Base-by-base conservation (phyloP, 1,284 basidiomycete species). In the Caloboletus firmus region DNA sequence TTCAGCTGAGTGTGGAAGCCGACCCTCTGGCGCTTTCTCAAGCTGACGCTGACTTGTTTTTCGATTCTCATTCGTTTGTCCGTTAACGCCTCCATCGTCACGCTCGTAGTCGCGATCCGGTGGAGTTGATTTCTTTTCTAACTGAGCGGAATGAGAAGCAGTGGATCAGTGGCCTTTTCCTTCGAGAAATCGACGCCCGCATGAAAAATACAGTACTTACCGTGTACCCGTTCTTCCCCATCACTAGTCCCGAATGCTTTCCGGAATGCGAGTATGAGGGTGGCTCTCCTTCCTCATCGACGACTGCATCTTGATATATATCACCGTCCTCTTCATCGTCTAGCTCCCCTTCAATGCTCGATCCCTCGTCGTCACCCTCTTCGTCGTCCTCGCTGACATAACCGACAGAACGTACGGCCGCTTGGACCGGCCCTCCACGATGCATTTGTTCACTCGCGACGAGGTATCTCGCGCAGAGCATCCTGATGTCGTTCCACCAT, bases 401-500 rank as follows among this genome's bases (percentile, higher is more conserved):
- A 34, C 95, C 95, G 1, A 84, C 94, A 22, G 85, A 82, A 54
- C 95, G 81, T 31, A 99, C 96, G 46, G 95, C 95, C 24, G 94
- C 93, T 41, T 91, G 91, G 18, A 99, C 91, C 11, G 93, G 94
- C 5, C 97, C 96, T 47, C 87, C 87, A 51, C 96, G 80, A 76
- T 98, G 93, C 78, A 98, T 92, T 69, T 88, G 84, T 78, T 98
- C 96, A 59, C 89, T 92, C 48, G 95, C 93, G 52, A 98, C 94
- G 53, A 99, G 83, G 74, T 98, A 99, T 61, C 96, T 80, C 55
- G 95, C 95, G 68, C 93, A 95, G 54, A 99, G 80, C 93, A 98
- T 97, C 64, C 95, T 81, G 52, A 97, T 81, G 72, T 98, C 97
- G 73, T 98, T 98, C 96, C 97, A 99, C 91, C 97, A 98, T 76